phyloP scores from a whole-genome alignment of 805 yeast species.

The Crinitomyces ghanaensis region DNA sequence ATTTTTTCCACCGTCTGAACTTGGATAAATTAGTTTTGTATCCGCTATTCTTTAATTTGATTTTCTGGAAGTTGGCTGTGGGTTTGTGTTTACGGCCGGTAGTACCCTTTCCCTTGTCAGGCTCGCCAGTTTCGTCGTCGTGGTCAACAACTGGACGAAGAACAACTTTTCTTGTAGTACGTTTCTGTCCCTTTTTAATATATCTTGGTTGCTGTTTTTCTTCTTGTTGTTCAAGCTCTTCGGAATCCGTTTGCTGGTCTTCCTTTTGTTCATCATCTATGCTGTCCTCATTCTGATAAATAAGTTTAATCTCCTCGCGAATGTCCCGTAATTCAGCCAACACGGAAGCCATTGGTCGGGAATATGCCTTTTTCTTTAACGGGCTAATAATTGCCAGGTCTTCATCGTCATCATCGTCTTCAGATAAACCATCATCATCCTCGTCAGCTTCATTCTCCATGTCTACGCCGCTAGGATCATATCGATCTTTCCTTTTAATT shows the following conservation, averaged over 20 bases:
- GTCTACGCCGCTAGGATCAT: too few relatives aligned
- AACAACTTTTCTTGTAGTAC: constrained; percentile 23
- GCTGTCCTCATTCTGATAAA: constrained; percentile 12
- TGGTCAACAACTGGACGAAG: constrained; percentile 16
- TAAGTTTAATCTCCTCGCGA: constrained; percentile 12
- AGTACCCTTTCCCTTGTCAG: background rate
- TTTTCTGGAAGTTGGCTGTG: constrained; percentile 13
- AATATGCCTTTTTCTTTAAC: constrained; percentile 5
- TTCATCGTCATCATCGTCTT: background rate
- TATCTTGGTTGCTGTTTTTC: constrained; percentile 15
- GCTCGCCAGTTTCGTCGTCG: constrained; percentile 14
- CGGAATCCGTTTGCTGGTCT: constrained; percentile 12
- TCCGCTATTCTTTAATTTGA: constrained; percentile 15
- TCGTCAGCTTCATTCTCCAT: too few relatives aligned
- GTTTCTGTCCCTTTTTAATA: constrained; percentile 28
- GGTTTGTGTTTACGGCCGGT: constrained; percentile 8
- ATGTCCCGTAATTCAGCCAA: constrained; percentile 34
- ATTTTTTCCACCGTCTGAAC: too few relatives aligned
- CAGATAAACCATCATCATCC: too few relatives aligned
- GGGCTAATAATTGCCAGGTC: background rate
- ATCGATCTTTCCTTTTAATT: too few relatives aligned
- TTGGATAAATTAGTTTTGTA: constrained; percentile 11
- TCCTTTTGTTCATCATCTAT: constrained; percentile 15
- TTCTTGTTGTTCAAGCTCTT: background rate
- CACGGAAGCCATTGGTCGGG: constrained; percentile 34